These are phyloP conservation scores for Plasmodium gonderi DNA, from an alignment of 169 alveolate genomes.

Conservation along the genomic window DNA sequence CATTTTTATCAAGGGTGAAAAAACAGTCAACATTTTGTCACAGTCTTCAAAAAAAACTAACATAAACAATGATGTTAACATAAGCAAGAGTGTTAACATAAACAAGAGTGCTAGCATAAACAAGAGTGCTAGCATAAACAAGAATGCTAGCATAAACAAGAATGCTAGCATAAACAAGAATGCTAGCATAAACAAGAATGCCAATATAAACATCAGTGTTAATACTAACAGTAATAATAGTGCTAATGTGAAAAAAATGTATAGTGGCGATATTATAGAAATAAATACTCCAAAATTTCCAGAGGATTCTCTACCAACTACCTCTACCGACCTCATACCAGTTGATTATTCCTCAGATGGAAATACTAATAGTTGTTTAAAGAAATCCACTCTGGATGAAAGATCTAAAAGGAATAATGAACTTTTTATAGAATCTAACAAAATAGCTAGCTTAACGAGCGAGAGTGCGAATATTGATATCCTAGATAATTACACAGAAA, in stretches of 20 bases:
- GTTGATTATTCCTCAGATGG: background rate
- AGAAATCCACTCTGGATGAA: background rate
- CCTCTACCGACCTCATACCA: background rate
- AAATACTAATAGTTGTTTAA: background rate
- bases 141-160: background rate
- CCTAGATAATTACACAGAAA: constrained; percentile 54
- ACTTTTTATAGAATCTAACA: constrained; percentile 7
- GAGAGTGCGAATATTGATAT: background rate
- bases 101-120: background rate
- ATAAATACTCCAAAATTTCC: constrained; percentile 59
- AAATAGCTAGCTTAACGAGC: constrained; percentile 1
- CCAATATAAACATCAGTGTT: background rate
- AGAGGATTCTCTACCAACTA: constrained; percentile 9
- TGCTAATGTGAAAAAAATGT: background rate
- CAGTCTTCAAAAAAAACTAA: background rate
- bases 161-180: background rate
- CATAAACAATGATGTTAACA: background rate
- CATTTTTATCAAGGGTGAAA: background rate
- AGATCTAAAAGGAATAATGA: background rate
- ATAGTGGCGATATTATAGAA: background rate
- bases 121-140: background rate
- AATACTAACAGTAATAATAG: background rate
- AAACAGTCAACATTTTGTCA: background rate
- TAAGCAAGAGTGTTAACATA: background rate
- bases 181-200: too few species aligned